Base-by-base conservation (phyloP, 495 filamentous ascomycete species). In the Hypoxylon crocopeplum region DNA sequence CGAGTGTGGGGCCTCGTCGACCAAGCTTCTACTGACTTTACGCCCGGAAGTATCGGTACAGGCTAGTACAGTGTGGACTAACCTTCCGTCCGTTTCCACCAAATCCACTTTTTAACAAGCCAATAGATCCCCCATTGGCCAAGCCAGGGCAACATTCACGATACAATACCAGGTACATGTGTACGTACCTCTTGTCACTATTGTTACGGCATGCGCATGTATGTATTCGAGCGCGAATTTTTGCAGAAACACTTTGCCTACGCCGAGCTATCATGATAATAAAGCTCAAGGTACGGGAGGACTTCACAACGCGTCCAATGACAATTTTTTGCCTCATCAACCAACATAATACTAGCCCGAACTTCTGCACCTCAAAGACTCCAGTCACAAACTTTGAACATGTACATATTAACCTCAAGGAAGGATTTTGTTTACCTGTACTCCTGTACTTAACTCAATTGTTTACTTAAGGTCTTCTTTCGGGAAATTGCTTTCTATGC, bases 401-500 rank as follows among this genome's bases (percentile, higher is more conserved):
- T n/a, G n/a, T n/a, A n/a, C n/a, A n/a, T 22, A 19, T 17, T 24
- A 13, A 48, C 30, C 16, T 34, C 12, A 48, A 36, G 45, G 4
- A 27, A 27, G 8, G 16, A 22, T 33, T 46, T 56, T 51, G 47
- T 56, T 56, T 56, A 62, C 52, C n/a, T n/a, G n/a, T n/a, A n/a
- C n/a, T n/a, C n/a, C n/a, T 20, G 42, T 53, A 29, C 20, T 10
- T 29, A 29, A n/a, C n/a, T n/a, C 25, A 29, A 34, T 34, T 13
- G 59, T 30, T 53, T 53, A 53, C 12, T 25, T 57, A 38, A 29
- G 27, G 32, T 15, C 32, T 45, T 30, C 47, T n/a, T 27, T 50
- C 48, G 61, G 61, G 61, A 59, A 64, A 64, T 64, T 64, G 45
- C 61, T 51, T 53, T 50, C 61, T 47, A 64, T 64, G 61, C 61